phyloP scores from a whole-genome alignment of 1,139 yeast genomes.

The Hyphopichia burtonii region DNA sequence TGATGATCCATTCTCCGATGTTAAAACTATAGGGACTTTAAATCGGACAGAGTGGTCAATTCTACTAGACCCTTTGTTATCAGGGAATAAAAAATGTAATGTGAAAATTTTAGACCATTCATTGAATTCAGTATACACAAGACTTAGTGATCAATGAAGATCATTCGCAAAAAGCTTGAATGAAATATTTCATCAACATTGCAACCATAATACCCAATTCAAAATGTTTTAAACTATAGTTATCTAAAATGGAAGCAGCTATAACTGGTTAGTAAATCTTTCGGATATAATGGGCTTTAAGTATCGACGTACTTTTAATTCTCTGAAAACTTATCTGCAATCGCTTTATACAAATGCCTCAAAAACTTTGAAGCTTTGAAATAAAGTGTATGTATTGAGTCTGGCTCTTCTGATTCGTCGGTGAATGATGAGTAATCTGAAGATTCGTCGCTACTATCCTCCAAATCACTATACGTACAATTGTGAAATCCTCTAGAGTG shows the following conservation, averaged over 20 bases:
- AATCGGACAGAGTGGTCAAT: slow-evolving; percentile 27
- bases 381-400: slow-evolving; percentile 2
- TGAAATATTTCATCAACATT: background rate
- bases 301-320: background rate
- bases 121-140: slow-evolving; percentile 1
- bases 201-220: background rate
- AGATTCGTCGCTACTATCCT: slow-evolving; percentile 5
- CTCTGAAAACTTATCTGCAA: slow-evolving; percentile 1
- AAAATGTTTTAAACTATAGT: background rate
- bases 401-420: slow-evolving; percentile 4
- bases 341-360: slow-evolving; percentile 6
- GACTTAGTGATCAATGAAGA: background rate
- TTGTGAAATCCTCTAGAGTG: slow-evolving; percentile 10
- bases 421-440: slow-evolving; percentile 4
- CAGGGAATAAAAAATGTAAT: slow-evolving; percentile 15
- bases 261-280: background rate
- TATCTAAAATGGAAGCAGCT: background rate
- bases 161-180: background rate
- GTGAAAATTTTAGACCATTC: slow-evolving; percentile 19
- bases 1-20: slow-evolving; percentile 11
- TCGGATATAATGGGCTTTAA: too few relatives aligned
- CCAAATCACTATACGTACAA: slow-evolving; percentile 18
- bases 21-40: slow-evolving; percentile 13
- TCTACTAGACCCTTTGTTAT: slow-evolving; percentile 25
- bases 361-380: slow-evolving; percentile 7